A percentile compares a stretch with the other conserved stretches of the same genome.
These are phyloP conservation scores for Puccinia hordei DNA, from an alignment of 1,284 basidiomycete species.

Conservation along the genomic window DNA sequence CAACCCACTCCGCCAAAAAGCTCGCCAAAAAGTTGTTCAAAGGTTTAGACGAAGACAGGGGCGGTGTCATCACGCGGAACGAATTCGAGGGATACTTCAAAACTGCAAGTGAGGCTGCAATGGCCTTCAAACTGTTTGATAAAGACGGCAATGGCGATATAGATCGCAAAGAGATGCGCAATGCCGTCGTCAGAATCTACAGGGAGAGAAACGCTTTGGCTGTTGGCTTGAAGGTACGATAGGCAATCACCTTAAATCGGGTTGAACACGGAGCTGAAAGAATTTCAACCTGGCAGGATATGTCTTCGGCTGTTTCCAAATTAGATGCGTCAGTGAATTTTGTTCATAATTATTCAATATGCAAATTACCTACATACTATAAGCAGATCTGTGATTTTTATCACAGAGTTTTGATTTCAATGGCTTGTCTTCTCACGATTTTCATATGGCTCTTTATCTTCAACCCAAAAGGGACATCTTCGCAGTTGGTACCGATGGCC, in stretches of 20 bases:
- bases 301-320: conserved; percentile 67
- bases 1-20: conserved; percentile 70
- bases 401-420: conserved; percentile 67
- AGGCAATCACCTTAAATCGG: neutral
- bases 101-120: conserved; percentile 70
- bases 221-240: conserved; percentile 66
- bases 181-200: conserved; percentile 79
- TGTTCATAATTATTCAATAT: neutral
- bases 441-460: conserved; percentile 79
- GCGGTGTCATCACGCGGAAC: conserved; percentile 34
- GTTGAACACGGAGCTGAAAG: neutral
- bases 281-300: conserved; percentile 59
- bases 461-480: conserved; percentile 70
- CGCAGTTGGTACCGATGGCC: conserved; percentile 77
- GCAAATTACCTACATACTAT: neutral
- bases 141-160: conserved; percentile 84
- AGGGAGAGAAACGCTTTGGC: conserved; percentile 73
- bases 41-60: conserved; percentile 66
- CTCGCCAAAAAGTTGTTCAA: conserved; percentile 75
- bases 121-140: conserved; percentile 76
- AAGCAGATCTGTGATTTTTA: neutral
- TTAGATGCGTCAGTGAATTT: conserved; percentile 63
- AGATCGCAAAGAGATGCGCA: conserved; percentile 77
- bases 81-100: conserved; percentile 70
- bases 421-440: conserved; percentile 68